phyloP scores from a whole-genome alignment of 169 alveolate genomes.

The Theileria parva region DNA sequence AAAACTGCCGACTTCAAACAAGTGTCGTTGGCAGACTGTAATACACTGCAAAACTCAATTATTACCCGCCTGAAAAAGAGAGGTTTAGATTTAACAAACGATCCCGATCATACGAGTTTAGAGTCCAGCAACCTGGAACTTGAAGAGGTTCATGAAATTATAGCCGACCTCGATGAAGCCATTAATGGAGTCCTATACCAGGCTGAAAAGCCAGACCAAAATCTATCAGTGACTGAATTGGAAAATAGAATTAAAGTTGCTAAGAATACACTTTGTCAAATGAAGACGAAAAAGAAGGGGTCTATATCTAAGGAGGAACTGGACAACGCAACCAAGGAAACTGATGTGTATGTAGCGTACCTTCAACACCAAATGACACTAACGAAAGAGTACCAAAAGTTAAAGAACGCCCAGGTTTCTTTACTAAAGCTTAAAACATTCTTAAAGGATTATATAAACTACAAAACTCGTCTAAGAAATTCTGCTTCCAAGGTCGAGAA shows the following conservation, averaged over 20 bases:
- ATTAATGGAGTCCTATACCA: constrained; percentile 18
- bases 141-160: constrained; percentile 22
- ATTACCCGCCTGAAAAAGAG: constrained; percentile 20
- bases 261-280: constrained; percentile 19
- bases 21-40: constrained; percentile 22
- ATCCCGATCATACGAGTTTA: constrained; percentile 1
- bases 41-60: constrained; percentile 22
- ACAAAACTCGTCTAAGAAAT: constrained; percentile 5
- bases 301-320: constrained; percentile 21
- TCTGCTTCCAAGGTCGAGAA: background rate
- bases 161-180: constrained; percentile 30
- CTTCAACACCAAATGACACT: constrained; percentile 40
- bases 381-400: constrained; percentile 32
- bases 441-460: background rate
- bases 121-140: constrained; percentile 14
- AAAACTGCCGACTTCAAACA: constrained; percentile 8
- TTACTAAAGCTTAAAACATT: constrained; percentile 26
- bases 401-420: constrained; percentile 34
- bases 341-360: constrained; percentile 40
- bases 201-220: constrained; percentile 38
- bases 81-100: constrained; percentile 28
- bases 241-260: constrained; percentile 40
- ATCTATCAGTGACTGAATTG: constrained; percentile 33
- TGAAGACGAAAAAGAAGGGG: constrained; percentile 29
- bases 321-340: constrained; percentile 34